phyloP scores from a whole-genome alignment of 192 early-diverging fungal species.

The Backusella morwellensis region DNA sequence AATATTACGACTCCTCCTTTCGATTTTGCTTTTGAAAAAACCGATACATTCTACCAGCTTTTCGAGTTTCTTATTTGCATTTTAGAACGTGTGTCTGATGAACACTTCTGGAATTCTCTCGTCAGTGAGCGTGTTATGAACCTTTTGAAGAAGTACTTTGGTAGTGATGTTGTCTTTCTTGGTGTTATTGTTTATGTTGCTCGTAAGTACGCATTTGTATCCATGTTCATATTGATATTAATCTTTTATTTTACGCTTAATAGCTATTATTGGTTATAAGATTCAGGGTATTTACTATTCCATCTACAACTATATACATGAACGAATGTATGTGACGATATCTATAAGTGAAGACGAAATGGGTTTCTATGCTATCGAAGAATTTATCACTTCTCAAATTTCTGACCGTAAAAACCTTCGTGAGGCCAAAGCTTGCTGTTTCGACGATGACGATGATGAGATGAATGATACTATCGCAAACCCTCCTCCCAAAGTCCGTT shows the following conservation, averaged over 20 bases:
- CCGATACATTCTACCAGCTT: not conserved
- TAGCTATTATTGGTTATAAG: slow-evolving; percentile 10
- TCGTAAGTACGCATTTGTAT: slow-evolving; percentile 11
- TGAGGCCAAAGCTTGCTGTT: not conserved
- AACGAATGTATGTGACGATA: slow-evolving; percentile 19
- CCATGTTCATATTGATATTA: not conserved
- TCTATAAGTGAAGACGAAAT: slow-evolving; percentile 9
- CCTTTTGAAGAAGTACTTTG: slow-evolving; percentile 13
- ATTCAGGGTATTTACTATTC: not conserved
- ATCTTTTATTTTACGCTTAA: not conserved
- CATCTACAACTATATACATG: not conserved
- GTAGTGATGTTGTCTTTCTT: slow-evolving; percentile 21
- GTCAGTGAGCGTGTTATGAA: slow-evolving; percentile 13
- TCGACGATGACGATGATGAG: not conserved
- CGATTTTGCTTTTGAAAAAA: not conserved
- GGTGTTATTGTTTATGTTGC: slow-evolving; percentile 21
- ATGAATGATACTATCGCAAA: not conserved
- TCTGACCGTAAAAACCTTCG: not conserved
- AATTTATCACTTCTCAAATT: not conserved
- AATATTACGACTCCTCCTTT: not conserved
- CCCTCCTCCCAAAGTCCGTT: slow-evolving; percentile 6
- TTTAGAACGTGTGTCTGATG: slow-evolving; percentile 10
- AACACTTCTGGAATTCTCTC: slow-evolving; percentile 14
- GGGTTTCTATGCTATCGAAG: slow-evolving; percentile 12
- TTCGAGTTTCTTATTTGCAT: not conserved